Conservation (phyloP, 1,139 yeast genomes). For the Waltiozyma solani region DNA sequence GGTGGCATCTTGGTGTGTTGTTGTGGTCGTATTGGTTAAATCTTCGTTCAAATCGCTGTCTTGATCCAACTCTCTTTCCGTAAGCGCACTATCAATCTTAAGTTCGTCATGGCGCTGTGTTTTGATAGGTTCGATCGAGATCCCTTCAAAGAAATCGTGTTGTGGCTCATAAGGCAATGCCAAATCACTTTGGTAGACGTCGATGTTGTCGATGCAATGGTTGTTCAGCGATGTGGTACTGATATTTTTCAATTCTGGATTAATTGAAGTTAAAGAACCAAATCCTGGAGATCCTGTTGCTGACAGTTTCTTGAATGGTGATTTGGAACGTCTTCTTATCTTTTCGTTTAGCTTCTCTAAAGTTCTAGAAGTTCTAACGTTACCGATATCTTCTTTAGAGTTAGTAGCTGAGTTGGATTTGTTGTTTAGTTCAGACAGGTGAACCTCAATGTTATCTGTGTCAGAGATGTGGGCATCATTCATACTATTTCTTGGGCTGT, state of each 20-base stretch:
- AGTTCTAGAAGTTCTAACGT: slow-evolving; percentile 10
- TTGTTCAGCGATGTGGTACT: not conserved
- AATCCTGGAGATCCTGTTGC: no score
- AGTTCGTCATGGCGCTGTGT: slow-evolving; percentile 2
- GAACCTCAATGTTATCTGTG: not conserved
- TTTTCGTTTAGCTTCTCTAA: slow-evolving; percentile 11
- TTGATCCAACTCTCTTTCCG: not conserved
- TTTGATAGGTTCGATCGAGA: slow-evolving; percentile 16
- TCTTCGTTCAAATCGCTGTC: not conserved
- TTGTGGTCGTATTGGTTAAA: no score
- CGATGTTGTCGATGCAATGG: not conserved
- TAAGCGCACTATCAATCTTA: no score
- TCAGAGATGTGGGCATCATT: not conserved
- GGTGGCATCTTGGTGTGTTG: no score
- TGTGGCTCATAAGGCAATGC: not conserved
- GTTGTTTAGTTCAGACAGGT: not conserved
- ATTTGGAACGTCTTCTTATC: slow-evolving; percentile 13
- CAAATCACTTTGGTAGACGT: not conserved
- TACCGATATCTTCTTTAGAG: not conserved
- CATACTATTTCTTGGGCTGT: slow-evolving; percentile 1
- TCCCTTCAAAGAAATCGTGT: slow-evolving; percentile 8
- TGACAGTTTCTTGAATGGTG: slow-evolving; percentile 16
- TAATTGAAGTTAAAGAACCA: no score
- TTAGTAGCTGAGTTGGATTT: not conserved
- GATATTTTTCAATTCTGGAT: not conserved